Evolutionary conservation across 768 basidiomycete species (phyloP).

Genomic region (Naganishia randhawae): DNA sequence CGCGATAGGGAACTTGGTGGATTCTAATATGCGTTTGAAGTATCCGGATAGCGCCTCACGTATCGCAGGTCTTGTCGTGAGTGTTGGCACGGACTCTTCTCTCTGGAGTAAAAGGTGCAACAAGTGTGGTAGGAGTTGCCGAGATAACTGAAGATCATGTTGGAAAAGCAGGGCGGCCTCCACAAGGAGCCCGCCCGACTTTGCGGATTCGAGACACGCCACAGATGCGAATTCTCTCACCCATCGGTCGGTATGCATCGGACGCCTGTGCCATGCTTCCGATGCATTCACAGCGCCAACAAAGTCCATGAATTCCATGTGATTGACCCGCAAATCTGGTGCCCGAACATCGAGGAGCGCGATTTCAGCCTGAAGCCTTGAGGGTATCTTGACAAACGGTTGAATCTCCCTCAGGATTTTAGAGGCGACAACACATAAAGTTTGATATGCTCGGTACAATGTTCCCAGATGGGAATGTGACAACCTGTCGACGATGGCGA

Average conservation of each 20-base stretch:
- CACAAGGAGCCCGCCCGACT: neutral
- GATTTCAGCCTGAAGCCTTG: neutral
- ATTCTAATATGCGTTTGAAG: neutral
- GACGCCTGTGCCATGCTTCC: neutral
- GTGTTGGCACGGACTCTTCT: neutral
- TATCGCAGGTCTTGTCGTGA: neutral
- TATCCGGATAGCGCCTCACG: constrained; percentile 1
- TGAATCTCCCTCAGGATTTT: neutral
- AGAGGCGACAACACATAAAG: neutral
- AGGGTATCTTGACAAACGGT: neutral
- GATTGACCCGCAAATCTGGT: neutral
- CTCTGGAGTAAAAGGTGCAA: constrained; percentile 12
- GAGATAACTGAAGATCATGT: neutral
- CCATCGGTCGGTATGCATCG: constrained; percentile 8
- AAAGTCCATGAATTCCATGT: constrained; percentile 5
- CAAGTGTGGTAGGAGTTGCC: constrained; percentile 9
- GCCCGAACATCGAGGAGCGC: neutral
- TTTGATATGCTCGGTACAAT: constrained; percentile 13
- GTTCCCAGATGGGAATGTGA: neutral
- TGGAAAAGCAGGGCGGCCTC: neutral
- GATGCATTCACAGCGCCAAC: neutral
- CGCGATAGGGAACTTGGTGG: neutral
- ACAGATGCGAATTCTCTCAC: neutral
- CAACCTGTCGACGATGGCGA: constrained; percentile 14
- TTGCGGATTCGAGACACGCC: neutral